A percentile compares a stretch with the other conserved stretches of the same genome.
These are phyloP conservation scores for Hypoxylon sp. DNA, from an alignment of 2,329 filamentous ascomycete genomes.

Conservation along the genomic window DNA sequence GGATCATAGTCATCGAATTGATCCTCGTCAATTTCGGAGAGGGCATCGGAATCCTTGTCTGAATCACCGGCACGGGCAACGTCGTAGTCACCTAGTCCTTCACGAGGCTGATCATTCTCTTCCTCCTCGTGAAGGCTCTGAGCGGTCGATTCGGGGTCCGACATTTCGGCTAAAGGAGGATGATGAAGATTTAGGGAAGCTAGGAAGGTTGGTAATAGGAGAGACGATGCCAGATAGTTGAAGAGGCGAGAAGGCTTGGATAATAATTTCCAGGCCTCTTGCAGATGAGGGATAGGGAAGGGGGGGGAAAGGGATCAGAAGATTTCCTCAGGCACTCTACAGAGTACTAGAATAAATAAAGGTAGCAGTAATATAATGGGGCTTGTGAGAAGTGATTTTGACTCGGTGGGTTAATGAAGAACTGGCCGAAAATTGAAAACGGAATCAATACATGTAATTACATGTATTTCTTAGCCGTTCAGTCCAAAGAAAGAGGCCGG, in stretches of 20 bases:
- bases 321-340: background rate
- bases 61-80: slow-evolving; percentile 61
- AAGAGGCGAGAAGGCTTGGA: slow-evolving; percentile 10
- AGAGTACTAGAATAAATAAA: background rate
- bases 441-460: too few species aligned
- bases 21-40: slow-evolving; percentile 79
- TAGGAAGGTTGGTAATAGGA: background rate
- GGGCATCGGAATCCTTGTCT: slow-evolving; percentile 71
- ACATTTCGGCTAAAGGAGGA: slow-evolving; percentile 54
- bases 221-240: background rate
- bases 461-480: too few species aligned
- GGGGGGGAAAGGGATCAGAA: background rate
- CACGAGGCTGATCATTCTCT: slow-evolving; percentile 51
- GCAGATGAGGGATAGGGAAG: slow-evolving; percentile 20
- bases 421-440: background rate
- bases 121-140: slow-evolving; percentile 51
- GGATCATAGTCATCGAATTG: slow-evolving; percentile 80
- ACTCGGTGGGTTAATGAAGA: background rate
- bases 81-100: slow-evolving; percentile 60
- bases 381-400: background rate
- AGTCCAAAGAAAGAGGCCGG: background rate
- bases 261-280: background rate
- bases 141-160: slow-evolving; percentile 63
- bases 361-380: background rate
- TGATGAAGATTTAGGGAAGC: background rate